Conservation (phyloP, 805 yeast genomes). For the Maudiozyma saulgeensis region DNA sequence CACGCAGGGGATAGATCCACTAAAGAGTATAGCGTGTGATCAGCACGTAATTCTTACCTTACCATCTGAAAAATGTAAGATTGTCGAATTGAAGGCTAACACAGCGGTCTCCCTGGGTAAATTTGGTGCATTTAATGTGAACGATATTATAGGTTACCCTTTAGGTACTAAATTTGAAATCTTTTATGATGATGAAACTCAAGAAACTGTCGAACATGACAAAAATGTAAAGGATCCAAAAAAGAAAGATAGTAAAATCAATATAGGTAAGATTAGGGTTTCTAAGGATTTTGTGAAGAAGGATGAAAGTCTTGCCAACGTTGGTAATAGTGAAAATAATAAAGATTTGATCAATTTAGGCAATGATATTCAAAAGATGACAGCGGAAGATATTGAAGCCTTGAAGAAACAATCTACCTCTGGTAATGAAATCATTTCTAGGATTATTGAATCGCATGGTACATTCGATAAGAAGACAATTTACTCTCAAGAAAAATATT, state of each 20-base stretch:
- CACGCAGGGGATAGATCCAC: slow-evolving; percentile 16
- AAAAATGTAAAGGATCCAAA: slow-evolving; percentile 16
- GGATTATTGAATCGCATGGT: slow-evolving; percentile 73
- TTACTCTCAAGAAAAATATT: slow-evolving; percentile 84
- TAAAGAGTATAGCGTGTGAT: slow-evolving; percentile 20
- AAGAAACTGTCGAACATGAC: background rate
- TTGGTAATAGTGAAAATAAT: slow-evolving; percentile 47
- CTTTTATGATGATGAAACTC: slow-evolving; percentile 30
- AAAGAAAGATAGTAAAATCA: background rate
- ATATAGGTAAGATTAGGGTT: slow-evolving; percentile 19
- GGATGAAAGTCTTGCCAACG: slow-evolving; percentile 16
- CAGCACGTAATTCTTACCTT: slow-evolving; percentile 52
- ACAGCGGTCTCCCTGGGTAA: slow-evolving; percentile 72
- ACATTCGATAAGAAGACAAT: slow-evolving; percentile 83
- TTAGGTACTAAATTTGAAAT: slow-evolving; percentile 89
- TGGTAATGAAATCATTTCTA: slow-evolving; percentile 72
- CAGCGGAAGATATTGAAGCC: slow-evolving; percentile 73
- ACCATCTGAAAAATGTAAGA: slow-evolving; percentile 73
- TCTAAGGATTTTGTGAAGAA: slow-evolving; percentile 15
- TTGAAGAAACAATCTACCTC: slow-evolving; percentile 63
- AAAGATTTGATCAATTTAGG: slow-evolving; percentile 61
- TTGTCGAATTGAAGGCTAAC: slow-evolving; percentile 55
- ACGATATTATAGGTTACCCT: slow-evolving; percentile 67
- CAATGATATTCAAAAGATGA: slow-evolving; percentile 58
- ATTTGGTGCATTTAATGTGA: slow-evolving; percentile 76